phyloP scores from a whole-genome alignment of 345 rosid species.

The Jatropha curcas region DNA sequence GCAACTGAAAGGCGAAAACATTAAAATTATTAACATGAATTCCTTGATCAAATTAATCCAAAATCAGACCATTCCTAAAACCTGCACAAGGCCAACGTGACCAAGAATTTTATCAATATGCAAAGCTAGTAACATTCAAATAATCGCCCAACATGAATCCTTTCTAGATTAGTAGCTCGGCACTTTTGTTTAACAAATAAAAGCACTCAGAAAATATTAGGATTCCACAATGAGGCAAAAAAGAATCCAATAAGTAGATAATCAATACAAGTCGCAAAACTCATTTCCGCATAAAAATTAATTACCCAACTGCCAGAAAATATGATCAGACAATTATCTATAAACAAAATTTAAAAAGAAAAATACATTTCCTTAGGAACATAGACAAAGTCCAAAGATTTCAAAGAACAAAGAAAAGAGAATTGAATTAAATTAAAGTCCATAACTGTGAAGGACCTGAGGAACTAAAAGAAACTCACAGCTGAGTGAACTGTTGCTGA shows the following conservation, averaged over 20 bases:
- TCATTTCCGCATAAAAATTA: not conserved
- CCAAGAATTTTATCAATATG: conserved; percentile 2
- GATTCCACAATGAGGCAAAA: not conserved
- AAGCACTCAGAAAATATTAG: not conserved
- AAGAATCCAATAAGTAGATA: not conserved
- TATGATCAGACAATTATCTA: not conserved
- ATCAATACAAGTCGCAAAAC: not conserved
- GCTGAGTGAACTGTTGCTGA: conserved; percentile 49
- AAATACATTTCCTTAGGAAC: not conserved
- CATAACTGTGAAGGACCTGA: conserved; percentile 5
- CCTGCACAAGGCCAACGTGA: not conserved
- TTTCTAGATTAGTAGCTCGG: not conserved
- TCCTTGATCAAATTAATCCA: conserved; percentile 9
- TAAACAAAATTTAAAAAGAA: not conserved
- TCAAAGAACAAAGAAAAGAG: not conserved
- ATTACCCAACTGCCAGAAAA: not conserved
- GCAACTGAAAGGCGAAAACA: too few species aligned
- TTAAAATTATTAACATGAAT: too few species aligned
- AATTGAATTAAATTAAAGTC: conserved; percentile 7
- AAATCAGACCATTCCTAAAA: not conserved
- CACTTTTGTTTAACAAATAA: not conserved
- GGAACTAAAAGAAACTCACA: conserved; percentile 46
- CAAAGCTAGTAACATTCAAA: not conserved
- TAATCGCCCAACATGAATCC: not conserved
- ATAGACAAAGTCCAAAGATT: not conserved